These are phyloP conservation scores for Penicillium daleae DNA, from an alignment of 495 filamentous ascomycete genomes.

Conservation along the genomic window DNA sequence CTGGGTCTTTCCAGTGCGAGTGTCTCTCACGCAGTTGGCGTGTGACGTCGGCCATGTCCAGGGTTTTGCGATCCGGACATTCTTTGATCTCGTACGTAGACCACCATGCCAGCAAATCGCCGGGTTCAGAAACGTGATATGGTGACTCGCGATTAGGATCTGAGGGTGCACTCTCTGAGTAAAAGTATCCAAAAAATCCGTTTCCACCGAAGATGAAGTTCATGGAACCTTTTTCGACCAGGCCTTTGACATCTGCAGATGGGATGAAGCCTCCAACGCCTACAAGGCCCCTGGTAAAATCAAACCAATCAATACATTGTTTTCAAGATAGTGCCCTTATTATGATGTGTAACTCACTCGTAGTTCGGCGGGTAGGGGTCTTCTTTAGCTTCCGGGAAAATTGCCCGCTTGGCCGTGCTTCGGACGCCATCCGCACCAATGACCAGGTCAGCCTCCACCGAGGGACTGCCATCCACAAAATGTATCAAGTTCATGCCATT, in stretches of 20 bases:
- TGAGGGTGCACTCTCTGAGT: constrained; percentile 26
- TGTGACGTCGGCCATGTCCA: constrained; percentile 45
- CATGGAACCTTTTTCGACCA: constrained; percentile 48
- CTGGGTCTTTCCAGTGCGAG: constrained; percentile 52
- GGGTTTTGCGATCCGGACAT: constrained; percentile 39
- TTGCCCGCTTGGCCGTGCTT: constrained; percentile 48
- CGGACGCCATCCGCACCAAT: constrained; percentile 66
- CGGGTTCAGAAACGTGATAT: constrained; percentile 38
- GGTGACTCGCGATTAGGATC: constrained; percentile 29
- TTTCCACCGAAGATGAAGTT: constrained; percentile 55
- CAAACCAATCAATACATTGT: not conserved
- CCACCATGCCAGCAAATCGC: constrained; percentile 50
- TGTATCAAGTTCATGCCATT: constrained; percentile 26
- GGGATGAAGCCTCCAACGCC: constrained; percentile 59
- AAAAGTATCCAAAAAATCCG: constrained; percentile 63
- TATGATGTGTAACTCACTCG: constrained; percentile 35
- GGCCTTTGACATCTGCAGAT: constrained; percentile 23
- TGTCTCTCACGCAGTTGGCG: constrained; percentile 50
- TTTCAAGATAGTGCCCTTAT: not conserved
- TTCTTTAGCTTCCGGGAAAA: constrained; percentile 45
- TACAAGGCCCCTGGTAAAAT: constrained; percentile 45
- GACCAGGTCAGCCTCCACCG: constrained; percentile 54
- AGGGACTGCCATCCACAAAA: constrained; percentile 37
- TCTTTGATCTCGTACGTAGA: constrained; percentile 48
- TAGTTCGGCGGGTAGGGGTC: constrained; percentile 45